These are phyloP conservation scores for Pharnaceum exiguum DNA, from an alignment of 148 eudicot genomes.

Conservation along the genomic window DNA sequence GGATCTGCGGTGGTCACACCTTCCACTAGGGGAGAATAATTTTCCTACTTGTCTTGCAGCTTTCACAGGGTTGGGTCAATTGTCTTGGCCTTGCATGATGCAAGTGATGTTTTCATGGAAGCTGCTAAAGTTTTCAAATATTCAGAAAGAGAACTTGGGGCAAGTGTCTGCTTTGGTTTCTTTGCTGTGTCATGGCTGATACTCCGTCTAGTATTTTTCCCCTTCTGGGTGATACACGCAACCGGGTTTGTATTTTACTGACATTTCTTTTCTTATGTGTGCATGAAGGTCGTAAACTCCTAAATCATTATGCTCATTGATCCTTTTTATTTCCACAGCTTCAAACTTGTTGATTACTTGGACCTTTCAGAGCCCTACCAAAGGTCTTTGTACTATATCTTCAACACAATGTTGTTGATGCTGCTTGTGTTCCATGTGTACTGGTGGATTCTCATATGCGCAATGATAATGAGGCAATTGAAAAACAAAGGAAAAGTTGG, in stretches of 20 bases:
- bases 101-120: slow-evolving; percentile 89
- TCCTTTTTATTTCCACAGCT: slow-evolving; percentile 40
- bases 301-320: slow-evolving; percentile 1
- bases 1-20: background rate
- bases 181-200: slow-evolving; percentile 93
- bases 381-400: slow-evolving; percentile 53
- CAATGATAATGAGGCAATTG: slow-evolving; percentile 80
- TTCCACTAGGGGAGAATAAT: background rate
- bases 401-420: slow-evolving; percentile 78
- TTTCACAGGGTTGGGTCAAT: slow-evolving; percentile 82
- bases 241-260: slow-evolving; percentile 51
- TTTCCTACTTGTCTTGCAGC: slow-evolving; percentile 29
- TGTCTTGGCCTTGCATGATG: slow-evolving; percentile 90
- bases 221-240: slow-evolving; percentile 79
- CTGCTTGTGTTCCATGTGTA: slow-evolving; percentile 90
- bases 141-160: slow-evolving; percentile 84
- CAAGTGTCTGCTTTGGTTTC: slow-evolving; percentile 73
- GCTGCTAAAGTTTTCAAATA: slow-evolving; percentile 92
- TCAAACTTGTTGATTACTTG: slow-evolving; percentile 40
- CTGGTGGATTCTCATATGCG: slow-evolving; percentile 94
- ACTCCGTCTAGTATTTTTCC: slow-evolving; percentile 77
- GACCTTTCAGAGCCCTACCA: slow-evolving; percentile 44
- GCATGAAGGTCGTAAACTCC: background rate
- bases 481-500: slow-evolving; percentile 91
- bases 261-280: background rate